These are phyloP conservation scores for Lomentospora prolificans DNA, from an alignment of 2,329 filamentous ascomycete genomes.

Conservation along the genomic window DNA sequence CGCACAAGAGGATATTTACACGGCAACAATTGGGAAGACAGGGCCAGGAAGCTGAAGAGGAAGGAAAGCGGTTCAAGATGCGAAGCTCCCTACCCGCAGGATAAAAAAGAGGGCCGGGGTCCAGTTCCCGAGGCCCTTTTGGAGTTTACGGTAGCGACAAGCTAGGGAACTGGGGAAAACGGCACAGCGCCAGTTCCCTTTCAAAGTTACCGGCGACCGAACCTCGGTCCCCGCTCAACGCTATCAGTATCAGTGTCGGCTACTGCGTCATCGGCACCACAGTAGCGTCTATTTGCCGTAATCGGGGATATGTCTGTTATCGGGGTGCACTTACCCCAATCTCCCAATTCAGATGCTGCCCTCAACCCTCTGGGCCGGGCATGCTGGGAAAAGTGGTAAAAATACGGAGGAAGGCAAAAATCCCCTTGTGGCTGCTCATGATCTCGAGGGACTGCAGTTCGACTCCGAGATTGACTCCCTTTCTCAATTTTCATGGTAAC, in stretches of 20 bases:
- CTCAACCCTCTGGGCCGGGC: not conserved
- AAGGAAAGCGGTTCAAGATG: not conserved
- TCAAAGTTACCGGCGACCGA: not conserved
- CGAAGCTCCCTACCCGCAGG: not conserved
- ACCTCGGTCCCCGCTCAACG: slow-evolving; percentile 3
- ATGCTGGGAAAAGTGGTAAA: not conserved
- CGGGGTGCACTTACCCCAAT: not conserved
- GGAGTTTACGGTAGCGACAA: not conserved
- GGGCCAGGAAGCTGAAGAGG: not conserved
- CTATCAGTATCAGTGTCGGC: not conserved
- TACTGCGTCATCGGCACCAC: slow-evolving; percentile 4
- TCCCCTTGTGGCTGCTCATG: not conserved
- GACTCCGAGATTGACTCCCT: not conserved
- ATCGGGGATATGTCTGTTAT: not conserved
- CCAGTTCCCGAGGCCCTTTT: not conserved
- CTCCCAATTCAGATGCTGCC: not conserved
- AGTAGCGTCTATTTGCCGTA: not conserved
- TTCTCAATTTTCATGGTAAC: not conserved
- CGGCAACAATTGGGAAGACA: not conserved
- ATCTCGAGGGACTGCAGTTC: not conserved
- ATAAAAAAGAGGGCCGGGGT: not conserved
- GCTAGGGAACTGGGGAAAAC: not conserved
- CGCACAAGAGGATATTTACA: not conserved
- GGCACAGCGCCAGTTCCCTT: not conserved
- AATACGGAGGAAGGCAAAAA: not conserved